Evolutionary conservation across 2,329 filamentous ascomycete genomes (phyloP), one percentile per base, ranked within the genome.

Genomic region (Nannizzia gypsea): DNA sequence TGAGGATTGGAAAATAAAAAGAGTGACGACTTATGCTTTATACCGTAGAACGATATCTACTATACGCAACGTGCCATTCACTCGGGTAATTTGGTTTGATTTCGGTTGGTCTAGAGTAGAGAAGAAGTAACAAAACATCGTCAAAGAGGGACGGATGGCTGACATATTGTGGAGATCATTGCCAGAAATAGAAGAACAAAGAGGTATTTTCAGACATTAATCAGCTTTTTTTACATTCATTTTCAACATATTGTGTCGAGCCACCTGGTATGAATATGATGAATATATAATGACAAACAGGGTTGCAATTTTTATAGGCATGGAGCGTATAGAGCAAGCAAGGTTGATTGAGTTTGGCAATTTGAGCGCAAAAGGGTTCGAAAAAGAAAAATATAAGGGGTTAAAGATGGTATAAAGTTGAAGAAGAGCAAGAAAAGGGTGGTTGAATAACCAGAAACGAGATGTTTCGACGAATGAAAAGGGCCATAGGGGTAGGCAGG

Each of bases 301-400:
- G 54, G 48, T 42, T 22, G 40, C 52, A 38, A 55, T 58, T 58
- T 36, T 55, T 55, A 59, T 46, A 56, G 38, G 59, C 58, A 40
- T 34, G 22, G 15, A 13, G 34, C 34, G 20, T 55, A 55, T 55
- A 55, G 34, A 38, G n/a, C 34, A 34, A 15, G 17, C 26, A 55
- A 17, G 17, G n/a, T n/a, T 13, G 31, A n/a, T 36, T 36, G 31
- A 36, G 31, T 36, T 55, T 34, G 31, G 52, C 28, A 55, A 55
- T 55, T n/a, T 34, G 34, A 55, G 17, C 22, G 50, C 15, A 36
- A 36, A 36, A 36, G 31, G 50, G 20, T n/a, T n/a, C n/a, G 6
- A 11, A 15, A 34, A 55, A 26, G 26, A 24, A 34, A 26, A 20
- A 36, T 15, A 46, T 55, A n/a, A 15, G 54, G 44, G 20, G 48